Percentiles rank a stretch among this genome's conserved stretches.
Conservation (phyloP, 2,329 filamentous ascomycete genomes). For the Berkeleyomyces basicola region DNA sequence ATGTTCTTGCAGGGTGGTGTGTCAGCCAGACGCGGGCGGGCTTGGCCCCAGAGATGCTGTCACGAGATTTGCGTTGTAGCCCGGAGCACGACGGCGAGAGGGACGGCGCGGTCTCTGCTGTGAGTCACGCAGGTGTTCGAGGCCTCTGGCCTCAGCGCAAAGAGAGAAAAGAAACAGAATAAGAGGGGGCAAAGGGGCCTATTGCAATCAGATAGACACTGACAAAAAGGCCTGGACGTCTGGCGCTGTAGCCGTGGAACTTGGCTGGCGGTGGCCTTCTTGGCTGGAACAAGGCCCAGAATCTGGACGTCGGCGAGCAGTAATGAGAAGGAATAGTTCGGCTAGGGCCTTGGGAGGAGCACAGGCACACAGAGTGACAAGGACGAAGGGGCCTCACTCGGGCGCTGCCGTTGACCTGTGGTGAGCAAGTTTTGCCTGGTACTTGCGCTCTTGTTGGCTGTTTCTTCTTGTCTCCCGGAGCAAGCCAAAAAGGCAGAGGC, state of each 20-base stretch:
- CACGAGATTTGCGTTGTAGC: no score
- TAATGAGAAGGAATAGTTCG: no score
- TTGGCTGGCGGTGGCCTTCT: no score
- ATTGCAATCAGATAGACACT: not conserved
- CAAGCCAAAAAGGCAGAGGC: not conserved
- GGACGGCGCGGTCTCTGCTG: no score
- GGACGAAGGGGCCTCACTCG: not conserved
- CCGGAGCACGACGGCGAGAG: no score
- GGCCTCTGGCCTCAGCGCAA: no score
- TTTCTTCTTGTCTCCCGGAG: not conserved
- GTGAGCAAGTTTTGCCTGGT: conserved; percentile 1
- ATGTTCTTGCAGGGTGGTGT: not conserved
- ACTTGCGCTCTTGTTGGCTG: not conserved
- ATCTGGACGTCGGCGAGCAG: no score
- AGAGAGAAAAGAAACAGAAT: not conserved
- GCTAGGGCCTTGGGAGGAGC: no score
- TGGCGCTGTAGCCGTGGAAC: no score
- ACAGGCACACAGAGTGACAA: not conserved
- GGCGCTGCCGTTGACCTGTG: not conserved
- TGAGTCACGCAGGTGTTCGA: no score
- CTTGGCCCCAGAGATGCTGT: not conserved
- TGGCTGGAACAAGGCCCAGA: no score
- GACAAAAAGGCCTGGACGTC: not conserved
- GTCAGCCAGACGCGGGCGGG: not conserved
- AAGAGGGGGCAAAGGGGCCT: not conserved